A percentile compares a stretch with the other conserved stretches of the same genome.
phyloP scores from a whole-genome alignment of 2,329 filamentous ascomycete genomes.

The Colletotrichum chlorophyti region DNA sequence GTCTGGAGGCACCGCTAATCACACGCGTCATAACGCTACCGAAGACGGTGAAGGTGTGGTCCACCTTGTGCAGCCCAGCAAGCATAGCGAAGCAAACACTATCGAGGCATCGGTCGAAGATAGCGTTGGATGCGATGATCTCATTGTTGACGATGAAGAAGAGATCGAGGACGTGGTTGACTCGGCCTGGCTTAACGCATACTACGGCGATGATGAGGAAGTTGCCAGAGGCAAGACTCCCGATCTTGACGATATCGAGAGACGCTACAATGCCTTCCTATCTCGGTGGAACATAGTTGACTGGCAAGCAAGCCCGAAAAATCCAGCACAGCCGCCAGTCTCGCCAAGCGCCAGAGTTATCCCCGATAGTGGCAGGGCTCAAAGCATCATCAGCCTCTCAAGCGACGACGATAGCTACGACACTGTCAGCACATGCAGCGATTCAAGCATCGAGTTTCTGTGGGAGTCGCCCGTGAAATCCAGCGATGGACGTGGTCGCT shows the following conservation, averaged over 20 bases:
- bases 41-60: too few relatives aligned
- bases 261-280: not conserved
- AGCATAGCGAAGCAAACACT: too few relatives aligned
- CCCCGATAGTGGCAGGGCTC: not conserved
- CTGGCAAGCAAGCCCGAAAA: not conserved
- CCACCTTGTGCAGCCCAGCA: too few relatives aligned
- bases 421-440: not conserved
- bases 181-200: not conserved
- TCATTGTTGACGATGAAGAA: not conserved
- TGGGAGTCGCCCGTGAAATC: not conserved
- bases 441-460: conserved; percentile 11
- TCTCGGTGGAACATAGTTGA: not conserved
- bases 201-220: not conserved
- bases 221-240: not conserved
- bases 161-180: not conserved
- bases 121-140: not conserved
- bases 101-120: too few relatives aligned
- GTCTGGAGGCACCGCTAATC: too few relatives aligned
- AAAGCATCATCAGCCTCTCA: not conserved
- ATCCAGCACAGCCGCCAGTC: not conserved
- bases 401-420: not conserved
- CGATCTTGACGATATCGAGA: not conserved
- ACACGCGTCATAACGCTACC: too few relatives aligned
- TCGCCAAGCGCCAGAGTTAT: conserved; percentile 1
- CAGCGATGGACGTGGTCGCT: not conserved